These are phyloP conservation scores for Chrysosporium queenslandicum DNA, from an alignment of 2,329 filamentous ascomycete species.

Conservation along the genomic window DNA sequence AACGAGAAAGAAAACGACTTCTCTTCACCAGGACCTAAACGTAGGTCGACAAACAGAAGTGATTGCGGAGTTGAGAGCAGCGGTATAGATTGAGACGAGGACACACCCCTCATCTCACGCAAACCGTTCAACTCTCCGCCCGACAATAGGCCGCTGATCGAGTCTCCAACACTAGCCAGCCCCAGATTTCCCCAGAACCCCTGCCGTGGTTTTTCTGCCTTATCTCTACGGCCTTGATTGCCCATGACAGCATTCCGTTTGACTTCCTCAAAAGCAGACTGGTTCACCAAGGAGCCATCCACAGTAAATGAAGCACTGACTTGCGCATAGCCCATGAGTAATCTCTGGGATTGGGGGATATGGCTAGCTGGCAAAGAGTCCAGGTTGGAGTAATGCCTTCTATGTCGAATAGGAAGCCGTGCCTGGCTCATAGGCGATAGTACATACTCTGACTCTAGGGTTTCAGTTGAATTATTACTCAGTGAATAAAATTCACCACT, in stretches of 20 bases:
- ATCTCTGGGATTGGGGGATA: slow-evolving; percentile 46
- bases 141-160: slow-evolving; percentile 77
- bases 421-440: slow-evolving; percentile 42
- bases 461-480: slow-evolving; percentile 93
- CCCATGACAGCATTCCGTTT: slow-evolving; percentile 88
- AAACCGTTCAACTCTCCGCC: slow-evolving; percentile 82
- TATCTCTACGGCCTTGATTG: slow-evolving; percentile 66
- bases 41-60: slow-evolving; percentile 87
- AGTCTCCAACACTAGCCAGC: slow-evolving; percentile 80
- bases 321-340: slow-evolving; percentile 98
- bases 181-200: slow-evolving; percentile 75
- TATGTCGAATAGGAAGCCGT: slow-evolving; percentile 38
- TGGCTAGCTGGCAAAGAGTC: slow-evolving; percentile 20
- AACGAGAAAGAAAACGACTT: slow-evolving; percentile 80
- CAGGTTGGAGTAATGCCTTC: slow-evolving; percentile 39
- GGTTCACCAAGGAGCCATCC: slow-evolving; percentile 82
- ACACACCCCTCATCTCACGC: slow-evolving; percentile 84
- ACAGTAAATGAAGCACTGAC: slow-evolving; percentile 84
- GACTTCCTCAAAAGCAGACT: slow-evolving; percentile 85
- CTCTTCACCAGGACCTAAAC: slow-evolving; percentile 78
- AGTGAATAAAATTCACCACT: slow-evolving; percentile 92
- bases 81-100: slow-evolving; percentile 76
- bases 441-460: slow-evolving; percentile 76
- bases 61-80: slow-evolving; percentile 92
- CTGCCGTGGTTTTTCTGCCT: slow-evolving; percentile 57